Evolutionary conservation across 2,329 filamentous ascomycete genomes (phyloP).

Genomic region (Cryphonectria radicalis): DNA sequence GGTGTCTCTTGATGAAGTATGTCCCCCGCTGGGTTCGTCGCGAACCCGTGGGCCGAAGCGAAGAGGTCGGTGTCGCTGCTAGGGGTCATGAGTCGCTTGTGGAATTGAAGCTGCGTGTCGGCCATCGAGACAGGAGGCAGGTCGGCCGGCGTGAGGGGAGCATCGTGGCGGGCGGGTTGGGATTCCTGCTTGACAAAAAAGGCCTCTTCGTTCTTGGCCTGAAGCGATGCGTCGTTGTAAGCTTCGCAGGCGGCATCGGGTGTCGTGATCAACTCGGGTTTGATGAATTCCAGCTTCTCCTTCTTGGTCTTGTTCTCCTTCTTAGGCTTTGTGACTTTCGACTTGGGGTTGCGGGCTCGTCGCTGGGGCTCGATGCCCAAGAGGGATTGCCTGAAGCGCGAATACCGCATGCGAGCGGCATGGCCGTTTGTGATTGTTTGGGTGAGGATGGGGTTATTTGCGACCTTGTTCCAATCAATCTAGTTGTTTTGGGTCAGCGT

Average conservation of each 20-base stretch:
- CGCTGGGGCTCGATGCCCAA: slow-evolving; percentile 53
- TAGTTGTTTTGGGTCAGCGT: slow-evolving; percentile 37
- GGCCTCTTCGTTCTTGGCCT: slow-evolving; percentile 45
- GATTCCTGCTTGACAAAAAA: slow-evolving; percentile 28
- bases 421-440: slow-evolving; percentile 63
- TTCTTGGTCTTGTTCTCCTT: slow-evolving; percentile 43
- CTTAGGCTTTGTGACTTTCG: slow-evolving; percentile 52
- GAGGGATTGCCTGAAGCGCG: slow-evolving; percentile 55
- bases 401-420: slow-evolving; percentile 64
- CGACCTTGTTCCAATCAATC: slow-evolving; percentile 65
- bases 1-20: slow-evolving; percentile 38
- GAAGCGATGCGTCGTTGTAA: slow-evolving; percentile 31
- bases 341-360: slow-evolving; percentile 50
- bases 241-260: slow-evolving; percentile 30
- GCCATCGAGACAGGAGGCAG: slow-evolving; percentile 41
- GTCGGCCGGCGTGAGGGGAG: slow-evolving; percentile 37
- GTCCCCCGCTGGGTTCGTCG: slow-evolving; percentile 40
- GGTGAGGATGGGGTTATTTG: slow-evolving; percentile 56
- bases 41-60: slow-evolving; percentile 35
- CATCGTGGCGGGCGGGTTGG: slow-evolving; percentile 34
- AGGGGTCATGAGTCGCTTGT: slow-evolving; percentile 54
- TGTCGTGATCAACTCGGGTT: slow-evolving; percentile 43
- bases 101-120: slow-evolving; percentile 38
- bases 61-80: slow-evolving; percentile 55
- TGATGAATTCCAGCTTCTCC: slow-evolving; percentile 45